These are phyloP conservation scores for Ulota crispa DNA, from an alignment of 225 moss, liverwort and hornwort genomes.

Conservation along the genomic window DNA sequence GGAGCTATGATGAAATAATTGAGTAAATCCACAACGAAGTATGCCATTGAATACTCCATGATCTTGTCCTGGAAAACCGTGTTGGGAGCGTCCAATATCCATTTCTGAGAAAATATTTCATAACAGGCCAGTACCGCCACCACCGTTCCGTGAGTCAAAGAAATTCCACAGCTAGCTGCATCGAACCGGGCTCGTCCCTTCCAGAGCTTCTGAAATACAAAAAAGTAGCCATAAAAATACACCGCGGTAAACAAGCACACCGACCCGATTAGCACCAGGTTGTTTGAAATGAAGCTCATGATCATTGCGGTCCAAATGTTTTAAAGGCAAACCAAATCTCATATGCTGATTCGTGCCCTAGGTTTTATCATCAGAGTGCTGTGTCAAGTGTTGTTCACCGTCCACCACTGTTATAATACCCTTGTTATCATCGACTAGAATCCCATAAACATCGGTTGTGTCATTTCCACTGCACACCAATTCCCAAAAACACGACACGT, in stretches of 20 bases:
- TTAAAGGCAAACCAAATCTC: constrained; percentile 30
- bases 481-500: background rate
- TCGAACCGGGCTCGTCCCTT: constrained; percentile 76
- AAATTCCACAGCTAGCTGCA: constrained; percentile 97
- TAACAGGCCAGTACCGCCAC: constrained; percentile 56
- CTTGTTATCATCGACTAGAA: background rate
- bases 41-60: constrained; percentile 99
- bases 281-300: constrained; percentile 46
- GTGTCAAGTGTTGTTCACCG: constrained; percentile 20
- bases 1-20: constrained; percentile 82
- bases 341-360: background rate
- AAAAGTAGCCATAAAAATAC: constrained; percentile 64
- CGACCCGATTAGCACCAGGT: constrained; percentile 47
- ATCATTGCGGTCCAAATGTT: constrained; percentile 21
- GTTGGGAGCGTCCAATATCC: constrained; percentile 80
- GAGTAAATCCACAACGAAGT: constrained; percentile 81
- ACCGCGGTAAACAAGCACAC: constrained; percentile 53
- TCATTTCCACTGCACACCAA: constrained; percentile 15
- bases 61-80: constrained; percentile 62
- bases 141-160: constrained; percentile 70
- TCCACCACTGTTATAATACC: background rate
- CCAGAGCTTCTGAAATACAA: constrained; percentile 68
- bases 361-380: constrained; percentile 1
- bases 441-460: background rate
- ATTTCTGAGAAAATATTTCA: constrained; percentile 56